Percentiles rank a stretch among this genome's conserved stretches.
phyloP scores from a whole-genome alignment of 768 basidiomycete species.

The Glaciozyma martinii region DNA sequence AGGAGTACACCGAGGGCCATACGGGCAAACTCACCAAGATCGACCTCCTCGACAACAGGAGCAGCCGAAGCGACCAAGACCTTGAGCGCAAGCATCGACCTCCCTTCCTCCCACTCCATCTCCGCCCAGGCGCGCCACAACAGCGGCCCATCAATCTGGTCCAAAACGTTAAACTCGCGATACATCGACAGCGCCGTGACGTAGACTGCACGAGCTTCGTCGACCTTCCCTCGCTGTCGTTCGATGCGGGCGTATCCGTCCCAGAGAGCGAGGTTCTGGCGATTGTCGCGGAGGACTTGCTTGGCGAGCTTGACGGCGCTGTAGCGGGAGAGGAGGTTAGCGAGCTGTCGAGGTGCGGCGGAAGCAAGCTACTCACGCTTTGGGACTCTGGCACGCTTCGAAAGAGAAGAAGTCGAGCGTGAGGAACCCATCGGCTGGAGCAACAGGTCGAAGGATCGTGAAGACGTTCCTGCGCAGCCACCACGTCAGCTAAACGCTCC shows the following conservation, averaged over 20 bases:
- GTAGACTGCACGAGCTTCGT: slow-evolving; percentile 42
- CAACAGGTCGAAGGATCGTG: slow-evolving; percentile 25
- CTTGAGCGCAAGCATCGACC: slow-evolving; percentile 13
- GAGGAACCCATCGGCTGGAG: slow-evolving; percentile 36
- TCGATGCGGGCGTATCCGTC: slow-evolving; percentile 42
- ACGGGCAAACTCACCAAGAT: slow-evolving; percentile 20
- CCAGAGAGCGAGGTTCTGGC: slow-evolving; percentile 41
- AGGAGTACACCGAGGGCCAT: neutral
- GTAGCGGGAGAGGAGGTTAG: neutral
- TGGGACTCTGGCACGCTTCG: slow-evolving; percentile 35
- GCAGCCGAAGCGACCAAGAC: slow-evolving; percentile 23
- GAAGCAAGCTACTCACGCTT: slow-evolving; percentile 31
- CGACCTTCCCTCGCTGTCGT: slow-evolving; percentile 38
- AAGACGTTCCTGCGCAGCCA: slow-evolving; percentile 31
- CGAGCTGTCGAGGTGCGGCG: neutral
- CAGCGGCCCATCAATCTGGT: slow-evolving; percentile 31
- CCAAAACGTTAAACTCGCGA: slow-evolving; percentile 20
- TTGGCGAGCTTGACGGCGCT: slow-evolving; percentile 42
- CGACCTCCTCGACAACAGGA: slow-evolving; percentile 4
- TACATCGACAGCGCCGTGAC: slow-evolving; percentile 39
- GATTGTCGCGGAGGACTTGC: slow-evolving; percentile 36
- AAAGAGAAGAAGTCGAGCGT: slow-evolving; percentile 38
- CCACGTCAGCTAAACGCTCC: neutral
- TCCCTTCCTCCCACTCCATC: slow-evolving; percentile 40
- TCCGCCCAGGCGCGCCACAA: slow-evolving; percentile 42